Base-by-base conservation (phyloP, 768 basidiomycete genomes). In the Serendipita sp. region DNA sequence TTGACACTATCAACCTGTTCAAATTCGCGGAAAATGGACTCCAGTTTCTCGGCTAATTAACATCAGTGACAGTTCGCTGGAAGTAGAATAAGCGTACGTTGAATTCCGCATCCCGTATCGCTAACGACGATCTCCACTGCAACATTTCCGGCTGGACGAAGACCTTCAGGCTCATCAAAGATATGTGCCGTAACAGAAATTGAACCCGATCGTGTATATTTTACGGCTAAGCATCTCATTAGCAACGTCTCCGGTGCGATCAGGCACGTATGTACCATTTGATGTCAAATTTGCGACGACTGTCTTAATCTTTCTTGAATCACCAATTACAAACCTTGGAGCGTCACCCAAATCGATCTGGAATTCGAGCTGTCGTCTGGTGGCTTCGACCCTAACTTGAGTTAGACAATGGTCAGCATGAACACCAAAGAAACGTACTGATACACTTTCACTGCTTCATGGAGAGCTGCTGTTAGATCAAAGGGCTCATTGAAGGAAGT, bases 401-500 rank as follows among this genome's bases (percentile, higher is more conserved):
- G 62, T 23, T 40, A 3, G 15, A 18, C 43, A 5, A 16, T 18
- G 37, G 10, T 43, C 15, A 34, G 5, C 29, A 50, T 15, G 27
- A 36, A 50, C 40, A 33, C 3, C 16, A 43, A 23, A 45, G 33
- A 8, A n/a, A 63, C 50, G 6, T 10, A 68, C 67, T 62, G 73
- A 68, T 90, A 91, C 0, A 87, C 70, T 3, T 75, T 72, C 1
- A 81, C 78, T 0, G 88, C 84, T 23, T 87, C 85, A 52, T 78
- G 71, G 63, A 91, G 83, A 1, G 80, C 77, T 3, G 74, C 71
- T 33, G 77, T 78, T 3, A 91, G 74, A 69, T 91, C 78, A 69
- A 91, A 89, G 0, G 85, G 85, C 71, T 90, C 87, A 67, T 83
- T 84, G 72, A 87, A 85, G 0, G 82, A 83, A 0, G 84, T 86